These are phyloP conservation scores for Yarrowia sp. DNA, from an alignment of 805 yeast genomes.

Conservation along the genomic window DNA sequence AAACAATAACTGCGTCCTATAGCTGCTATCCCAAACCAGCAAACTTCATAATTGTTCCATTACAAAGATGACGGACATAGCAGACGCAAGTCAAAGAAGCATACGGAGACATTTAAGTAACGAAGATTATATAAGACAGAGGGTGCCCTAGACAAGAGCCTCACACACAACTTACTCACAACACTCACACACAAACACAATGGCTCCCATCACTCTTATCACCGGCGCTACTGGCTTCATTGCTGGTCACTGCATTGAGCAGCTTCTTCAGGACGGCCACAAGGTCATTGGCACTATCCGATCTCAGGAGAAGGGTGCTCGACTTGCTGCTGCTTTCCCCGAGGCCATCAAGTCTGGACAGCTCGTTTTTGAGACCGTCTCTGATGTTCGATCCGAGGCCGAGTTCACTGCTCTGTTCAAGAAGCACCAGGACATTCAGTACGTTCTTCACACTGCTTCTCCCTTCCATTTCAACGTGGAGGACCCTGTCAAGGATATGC, in stretches of 20 bases:
- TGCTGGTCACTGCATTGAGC: conserved; percentile 44
- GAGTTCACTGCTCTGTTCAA: conserved; percentile 54
- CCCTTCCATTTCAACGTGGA: conserved; percentile 40
- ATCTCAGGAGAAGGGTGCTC: conserved; percentile 44
- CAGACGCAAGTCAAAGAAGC: neutral
- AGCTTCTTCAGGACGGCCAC: conserved; percentile 44
- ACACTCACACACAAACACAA: neutral
- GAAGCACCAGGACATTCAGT: conserved; percentile 39
- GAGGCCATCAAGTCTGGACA: conserved; percentile 32
- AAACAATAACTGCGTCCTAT: neutral
- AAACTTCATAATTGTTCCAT: neutral
- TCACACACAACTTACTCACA: neutral
- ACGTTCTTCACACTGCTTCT: conserved; percentile 45
- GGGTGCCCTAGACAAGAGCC: no score
- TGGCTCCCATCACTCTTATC: conserved; percentile 38
- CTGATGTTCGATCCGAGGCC: conserved; percentile 36
- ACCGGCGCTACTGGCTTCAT: conserved; percentile 50
- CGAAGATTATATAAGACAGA: neutral
- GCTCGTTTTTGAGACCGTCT: conserved; percentile 36
- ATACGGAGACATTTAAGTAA: no score
- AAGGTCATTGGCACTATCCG: conserved; percentile 53
- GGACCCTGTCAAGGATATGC: conserved; percentile 45
- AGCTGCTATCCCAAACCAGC: neutral
- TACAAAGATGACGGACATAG: neutral
- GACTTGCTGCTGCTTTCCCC: conserved; percentile 30